Percentiles rank a stretch among this genome's conserved stretches.
phyloP scores from a whole-genome alignment of 306 rosid genomes.

The Erythrophleum fordii region DNA sequence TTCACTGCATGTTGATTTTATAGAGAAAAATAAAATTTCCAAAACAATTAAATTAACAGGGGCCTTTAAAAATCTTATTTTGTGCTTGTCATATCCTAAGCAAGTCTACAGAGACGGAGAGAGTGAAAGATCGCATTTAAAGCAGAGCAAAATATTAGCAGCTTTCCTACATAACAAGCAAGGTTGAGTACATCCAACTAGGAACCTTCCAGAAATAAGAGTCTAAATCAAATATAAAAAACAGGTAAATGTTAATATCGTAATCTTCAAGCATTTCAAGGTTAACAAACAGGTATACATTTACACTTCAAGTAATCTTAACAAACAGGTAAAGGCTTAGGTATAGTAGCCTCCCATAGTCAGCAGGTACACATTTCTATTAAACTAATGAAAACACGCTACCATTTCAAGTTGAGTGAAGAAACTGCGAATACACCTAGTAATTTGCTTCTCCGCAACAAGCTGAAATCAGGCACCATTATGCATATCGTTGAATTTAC shows the following conservation, averaged over 20 bases:
- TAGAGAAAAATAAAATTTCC: no score
- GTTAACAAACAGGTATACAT: neutral
- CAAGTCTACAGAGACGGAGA: no score
- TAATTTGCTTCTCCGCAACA: neutral
- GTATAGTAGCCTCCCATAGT: neutral
- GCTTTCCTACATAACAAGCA: no score
- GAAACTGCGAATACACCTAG: neutral
- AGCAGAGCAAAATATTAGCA: no score
- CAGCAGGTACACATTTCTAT: neutral
- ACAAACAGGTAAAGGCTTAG: neutral
- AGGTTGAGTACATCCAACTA: neutral
- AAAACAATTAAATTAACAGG: no score
- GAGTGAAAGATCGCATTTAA: no score
- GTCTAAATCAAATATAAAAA: neutral
- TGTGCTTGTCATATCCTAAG: no score
- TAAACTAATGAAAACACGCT: neutral
- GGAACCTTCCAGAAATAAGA: neutral
- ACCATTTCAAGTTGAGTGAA: neutral
- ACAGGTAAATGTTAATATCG: neutral
- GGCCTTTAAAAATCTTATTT: no score
- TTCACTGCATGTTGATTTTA: no score
- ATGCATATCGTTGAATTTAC: neutral
- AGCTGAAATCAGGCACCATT: neutral
- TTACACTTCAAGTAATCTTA: neutral
- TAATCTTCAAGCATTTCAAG: neutral